phyloP scores from a whole-genome alignment of 345 rosid species.

The Moricandia moricandioides region DNA sequence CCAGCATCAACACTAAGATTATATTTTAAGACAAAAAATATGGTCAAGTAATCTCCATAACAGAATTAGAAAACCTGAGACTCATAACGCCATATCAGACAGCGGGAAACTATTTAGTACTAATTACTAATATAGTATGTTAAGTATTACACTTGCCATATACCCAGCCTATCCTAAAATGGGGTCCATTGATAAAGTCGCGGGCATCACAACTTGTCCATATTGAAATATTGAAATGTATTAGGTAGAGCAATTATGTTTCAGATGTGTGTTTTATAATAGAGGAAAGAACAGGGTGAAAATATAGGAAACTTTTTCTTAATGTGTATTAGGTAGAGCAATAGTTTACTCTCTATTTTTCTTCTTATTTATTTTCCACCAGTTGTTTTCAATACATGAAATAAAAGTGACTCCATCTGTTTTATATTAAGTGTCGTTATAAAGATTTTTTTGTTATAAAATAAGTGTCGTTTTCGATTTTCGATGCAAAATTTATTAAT shows the following conservation, averaged over 20 bases:
- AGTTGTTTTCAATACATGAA: too few relatives aligned
- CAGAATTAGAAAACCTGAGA: too few relatives aligned
- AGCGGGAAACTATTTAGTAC: too few relatives aligned
- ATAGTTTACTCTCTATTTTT: neutral
- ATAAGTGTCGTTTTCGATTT: too few relatives aligned
- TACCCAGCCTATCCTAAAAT: neutral
- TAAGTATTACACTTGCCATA: neutral
- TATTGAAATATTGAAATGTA: neutral
- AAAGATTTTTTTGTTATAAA: too few relatives aligned
- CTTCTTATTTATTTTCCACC: neutral
- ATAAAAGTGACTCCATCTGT: too few relatives aligned
- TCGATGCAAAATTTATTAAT: too few relatives aligned
- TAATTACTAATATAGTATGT: neutral
- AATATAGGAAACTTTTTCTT: neutral
- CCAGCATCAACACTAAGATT: too few relatives aligned
- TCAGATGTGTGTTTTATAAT: neutral
- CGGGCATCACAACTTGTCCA: neutral
- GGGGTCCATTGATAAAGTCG: neutral
- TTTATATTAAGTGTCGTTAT: too few relatives aligned
- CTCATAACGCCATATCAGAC: too few relatives aligned
- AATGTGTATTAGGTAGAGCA: neutral
- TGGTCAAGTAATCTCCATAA: too few relatives aligned
- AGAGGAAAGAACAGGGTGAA: neutral
- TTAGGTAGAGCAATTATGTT: neutral
- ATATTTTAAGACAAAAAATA: too few relatives aligned